These are phyloP conservation scores for Periconia sp. DNA, from an alignment of 2,329 filamentous ascomycete species.

Conservation along the genomic window DNA sequence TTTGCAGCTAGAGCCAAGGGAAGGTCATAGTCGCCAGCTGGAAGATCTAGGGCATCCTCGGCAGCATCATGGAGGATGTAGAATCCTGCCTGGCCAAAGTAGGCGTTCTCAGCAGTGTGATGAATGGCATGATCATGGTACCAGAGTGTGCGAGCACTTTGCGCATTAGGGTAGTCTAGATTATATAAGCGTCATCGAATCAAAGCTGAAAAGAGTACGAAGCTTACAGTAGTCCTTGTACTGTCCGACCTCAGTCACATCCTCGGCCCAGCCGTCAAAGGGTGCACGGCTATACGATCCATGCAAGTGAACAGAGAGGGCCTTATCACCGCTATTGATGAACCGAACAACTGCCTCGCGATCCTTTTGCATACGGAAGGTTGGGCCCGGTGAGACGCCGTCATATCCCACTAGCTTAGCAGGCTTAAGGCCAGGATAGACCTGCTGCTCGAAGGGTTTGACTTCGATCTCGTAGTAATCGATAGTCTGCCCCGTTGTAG, in stretches of 20 bases:
- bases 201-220: not conserved
- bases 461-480: conserved; percentile 57
- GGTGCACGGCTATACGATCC: conserved; percentile 41
- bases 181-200: not conserved
- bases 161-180: conserved; percentile 61
- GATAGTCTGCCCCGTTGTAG: conserved; percentile 46
- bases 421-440: conserved; percentile 51
- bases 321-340: conserved; percentile 56
- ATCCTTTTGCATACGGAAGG: conserved; percentile 56
- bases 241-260: conserved; percentile 57
- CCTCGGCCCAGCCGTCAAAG: conserved; percentile 63
- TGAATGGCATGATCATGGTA: conserved; percentile 48
- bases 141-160: conserved; percentile 62
- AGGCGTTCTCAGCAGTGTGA: conserved; percentile 62
- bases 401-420: conserved; percentile 60
- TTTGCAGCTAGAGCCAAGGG: conserved; percentile 60
- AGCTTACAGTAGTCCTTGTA: conserved; percentile 55
- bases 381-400: conserved; percentile 63
- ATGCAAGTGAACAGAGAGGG: conserved; percentile 56
- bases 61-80: conserved; percentile 62
- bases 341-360: conserved; percentile 62
- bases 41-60: conserved; percentile 58
- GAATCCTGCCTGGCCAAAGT: conserved; percentile 64
- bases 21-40: conserved; percentile 61
- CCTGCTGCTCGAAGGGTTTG: conserved; percentile 50